Evolutionary conservation across 192 early-diverging fungal genomes (phyloP).

Genomic region (Gonapodya sp.): DNA sequence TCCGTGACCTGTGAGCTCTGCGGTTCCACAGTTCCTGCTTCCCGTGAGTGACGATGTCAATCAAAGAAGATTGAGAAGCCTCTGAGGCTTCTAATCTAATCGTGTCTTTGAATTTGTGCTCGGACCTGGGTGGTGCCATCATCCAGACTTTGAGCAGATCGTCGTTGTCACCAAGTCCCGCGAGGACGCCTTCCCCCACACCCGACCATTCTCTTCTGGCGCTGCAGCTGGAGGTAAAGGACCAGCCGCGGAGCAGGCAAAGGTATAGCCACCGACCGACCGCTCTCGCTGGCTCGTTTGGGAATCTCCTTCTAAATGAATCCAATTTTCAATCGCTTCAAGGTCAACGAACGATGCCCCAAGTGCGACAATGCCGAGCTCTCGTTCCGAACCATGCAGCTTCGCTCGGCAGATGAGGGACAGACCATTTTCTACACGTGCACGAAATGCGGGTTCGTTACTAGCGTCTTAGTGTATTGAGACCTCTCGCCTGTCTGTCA

Average conservation of each 20-base stretch:
- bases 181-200: slow-evolving; percentile 64
- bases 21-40: slow-evolving; percentile 49
- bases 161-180: slow-evolving; percentile 72
- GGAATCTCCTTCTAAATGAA: too few species aligned
- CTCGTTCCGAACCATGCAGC: slow-evolving; percentile 92
- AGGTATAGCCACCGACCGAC: not conserved
- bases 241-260: slow-evolving; percentile 11
- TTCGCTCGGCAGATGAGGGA: slow-evolving; percentile 97
- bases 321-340: not conserved
- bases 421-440: slow-evolving; percentile 99
- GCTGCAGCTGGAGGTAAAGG: slow-evolving; percentile 20
- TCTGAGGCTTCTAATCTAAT: too few species aligned
- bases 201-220: not conserved
- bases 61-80: too few species aligned
- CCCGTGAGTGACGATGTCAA: slow-evolving; percentile 30
- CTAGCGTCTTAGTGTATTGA: not conserved
- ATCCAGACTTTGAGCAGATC: slow-evolving; percentile 61
- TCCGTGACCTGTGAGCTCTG: slow-evolving; percentile 75
- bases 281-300: too few species aligned
- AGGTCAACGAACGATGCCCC: slow-evolving; percentile 94
- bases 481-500: not conserved
- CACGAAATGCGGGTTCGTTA: slow-evolving; percentile 81
- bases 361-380: slow-evolving; percentile 89
- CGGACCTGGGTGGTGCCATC: not conserved
- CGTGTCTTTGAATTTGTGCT: not conserved